Percentiles rank a stretch among this genome's conserved stretches.
These are phyloP conservation scores for Termitomyces sp. DNA, from an alignment of 1,284 basidiomycete genomes.

Conservation along the genomic window DNA sequence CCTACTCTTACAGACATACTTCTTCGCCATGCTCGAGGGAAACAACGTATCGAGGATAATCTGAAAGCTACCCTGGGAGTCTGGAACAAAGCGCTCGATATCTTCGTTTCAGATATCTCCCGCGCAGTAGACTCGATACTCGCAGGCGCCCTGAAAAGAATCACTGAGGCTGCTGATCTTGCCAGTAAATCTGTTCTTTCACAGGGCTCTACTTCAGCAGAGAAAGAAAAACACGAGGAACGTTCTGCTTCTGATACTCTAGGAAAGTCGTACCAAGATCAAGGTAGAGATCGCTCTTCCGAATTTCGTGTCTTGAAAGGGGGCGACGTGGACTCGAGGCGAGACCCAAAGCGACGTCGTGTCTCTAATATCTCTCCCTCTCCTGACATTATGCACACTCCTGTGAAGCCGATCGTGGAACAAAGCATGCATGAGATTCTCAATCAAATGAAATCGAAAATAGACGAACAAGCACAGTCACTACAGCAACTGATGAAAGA, in stretches of 20 bases:
- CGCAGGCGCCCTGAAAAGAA: conserved; percentile 28
- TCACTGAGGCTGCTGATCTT: conserved; percentile 31
- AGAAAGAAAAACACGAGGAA: neutral
- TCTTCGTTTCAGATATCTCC: conserved; percentile 34
- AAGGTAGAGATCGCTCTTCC: neutral
- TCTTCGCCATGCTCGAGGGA: conserved; percentile 36
- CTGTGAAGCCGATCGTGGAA: conserved; percentile 6
- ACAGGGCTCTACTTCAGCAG: neutral
- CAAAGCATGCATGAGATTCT: conserved; percentile 23
- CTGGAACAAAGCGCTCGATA: conserved; percentile 41
- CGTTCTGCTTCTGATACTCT: neutral
- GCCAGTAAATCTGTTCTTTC: conserved; percentile 3
- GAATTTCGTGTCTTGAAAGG: neutral
- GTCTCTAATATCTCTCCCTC: conserved; percentile 9
- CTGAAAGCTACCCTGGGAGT: conserved; percentile 33
- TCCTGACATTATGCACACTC: conserved; percentile 1
- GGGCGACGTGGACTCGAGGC: neutral
- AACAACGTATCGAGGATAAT: conserved; percentile 34
- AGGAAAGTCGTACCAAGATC: neutral
- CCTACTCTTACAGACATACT: conserved; percentile 41
- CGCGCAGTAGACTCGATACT: conserved; percentile 34
- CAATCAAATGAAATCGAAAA: conserved; percentile 31
- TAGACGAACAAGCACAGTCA: conserved; percentile 31
- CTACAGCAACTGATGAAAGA: conserved; percentile 30
- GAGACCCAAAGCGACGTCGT: conserved; percentile 21